phyloP scores from a whole-genome alignment of 805 yeast species.

The Candida multigemmis region DNA sequence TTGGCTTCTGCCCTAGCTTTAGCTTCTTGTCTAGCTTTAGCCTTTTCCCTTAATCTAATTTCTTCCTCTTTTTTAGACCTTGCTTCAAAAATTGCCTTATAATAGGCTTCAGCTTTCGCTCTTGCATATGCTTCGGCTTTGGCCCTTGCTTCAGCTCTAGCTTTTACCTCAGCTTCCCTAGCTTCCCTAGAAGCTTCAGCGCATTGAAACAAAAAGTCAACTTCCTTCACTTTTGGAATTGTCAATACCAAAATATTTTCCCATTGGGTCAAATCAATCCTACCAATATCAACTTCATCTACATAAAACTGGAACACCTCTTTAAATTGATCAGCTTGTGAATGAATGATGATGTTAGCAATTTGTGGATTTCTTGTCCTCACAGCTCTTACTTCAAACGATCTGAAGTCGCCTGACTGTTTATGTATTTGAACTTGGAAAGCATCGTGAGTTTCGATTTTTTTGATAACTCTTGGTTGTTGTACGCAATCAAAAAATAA shows the following conservation, averaged over 20 bases:
- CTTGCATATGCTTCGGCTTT: background rate
- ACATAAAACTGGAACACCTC: constrained; percentile 21
- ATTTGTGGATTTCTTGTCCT: constrained; percentile 7
- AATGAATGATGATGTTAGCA: constrained; percentile 12
- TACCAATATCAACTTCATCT: constrained; percentile 17
- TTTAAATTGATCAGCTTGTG: constrained; percentile 19
- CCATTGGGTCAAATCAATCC: constrained; percentile 20
- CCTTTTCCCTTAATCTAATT: constrained; percentile 6
- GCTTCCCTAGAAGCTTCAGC: constrained; percentile 1
- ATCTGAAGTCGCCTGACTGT: constrained; percentile 20
- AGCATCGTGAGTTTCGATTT: constrained; percentile 22
- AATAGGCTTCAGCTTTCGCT: no score
- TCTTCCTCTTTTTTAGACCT: constrained; percentile 6
- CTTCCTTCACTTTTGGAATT: constrained; percentile 24
- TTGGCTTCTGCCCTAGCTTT: constrained; percentile 1
- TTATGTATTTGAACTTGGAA: constrained; percentile 29
- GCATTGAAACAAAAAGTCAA: constrained; percentile 5
- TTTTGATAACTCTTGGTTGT: constrained; percentile 23
- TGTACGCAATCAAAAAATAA: constrained; percentile 2
- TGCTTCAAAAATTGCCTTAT: no score
- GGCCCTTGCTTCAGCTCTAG: background rate
- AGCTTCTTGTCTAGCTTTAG: constrained; percentile 6
- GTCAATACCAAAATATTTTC: constrained; percentile 25
- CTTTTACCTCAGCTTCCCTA: background rate
- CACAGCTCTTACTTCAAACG: constrained; percentile 21